phyloP scores from a whole-genome alignment of 1,139 yeast genomes.

The Meyerozyma sp. region DNA sequence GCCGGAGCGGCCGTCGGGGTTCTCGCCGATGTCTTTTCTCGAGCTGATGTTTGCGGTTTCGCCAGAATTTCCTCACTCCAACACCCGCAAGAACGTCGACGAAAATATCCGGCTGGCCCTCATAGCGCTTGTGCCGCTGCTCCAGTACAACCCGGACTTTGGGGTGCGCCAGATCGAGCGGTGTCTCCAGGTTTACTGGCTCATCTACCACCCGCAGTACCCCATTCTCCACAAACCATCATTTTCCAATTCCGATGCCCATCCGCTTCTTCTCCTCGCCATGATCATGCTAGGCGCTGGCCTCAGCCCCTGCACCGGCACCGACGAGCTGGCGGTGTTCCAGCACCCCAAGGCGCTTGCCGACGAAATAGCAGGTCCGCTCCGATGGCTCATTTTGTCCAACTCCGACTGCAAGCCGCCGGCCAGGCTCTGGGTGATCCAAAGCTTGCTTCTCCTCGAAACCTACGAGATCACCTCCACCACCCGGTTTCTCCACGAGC shows the following conservation, averaged over 20 bases:
- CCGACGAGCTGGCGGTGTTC: conserved; percentile 9
- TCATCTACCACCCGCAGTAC: conserved; percentile 55
- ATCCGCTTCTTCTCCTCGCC: conserved; percentile 49
- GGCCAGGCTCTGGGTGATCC: conserved; percentile 62
- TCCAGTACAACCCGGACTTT: conserved; percentile 25
- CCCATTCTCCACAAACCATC: conserved; percentile 62
- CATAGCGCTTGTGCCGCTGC: conserved; percentile 25
- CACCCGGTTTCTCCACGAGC: conserved; percentile 2
- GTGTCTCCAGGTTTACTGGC: conserved; percentile 44
- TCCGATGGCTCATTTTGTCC: conserved; percentile 58
- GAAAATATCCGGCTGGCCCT: conserved; percentile 24
- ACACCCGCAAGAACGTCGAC: conserved; percentile 17
- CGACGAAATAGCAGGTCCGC: conserved; percentile 49
- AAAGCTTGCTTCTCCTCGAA: conserved; percentile 57
- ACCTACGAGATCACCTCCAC: conserved; percentile 45
- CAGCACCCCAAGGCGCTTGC: conserved; percentile 17
- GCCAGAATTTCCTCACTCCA: conserved; percentile 25
- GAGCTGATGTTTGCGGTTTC: conserved; percentile 29
- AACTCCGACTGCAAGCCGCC: conserved; percentile 53
- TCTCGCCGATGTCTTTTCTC: conserved; percentile 20
- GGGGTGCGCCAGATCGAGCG: conserved; percentile 18
- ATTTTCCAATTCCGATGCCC: conserved; percentile 47
- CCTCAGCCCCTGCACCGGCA: conserved; percentile 12
- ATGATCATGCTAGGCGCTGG: conserved; percentile 50
- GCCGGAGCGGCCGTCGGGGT: conserved; percentile 13